Evolutionary conservation across 345 rosid species (phyloP), one percentile per base, ranked within the genome.

Genomic region (Syzygium oleosum): DNA sequence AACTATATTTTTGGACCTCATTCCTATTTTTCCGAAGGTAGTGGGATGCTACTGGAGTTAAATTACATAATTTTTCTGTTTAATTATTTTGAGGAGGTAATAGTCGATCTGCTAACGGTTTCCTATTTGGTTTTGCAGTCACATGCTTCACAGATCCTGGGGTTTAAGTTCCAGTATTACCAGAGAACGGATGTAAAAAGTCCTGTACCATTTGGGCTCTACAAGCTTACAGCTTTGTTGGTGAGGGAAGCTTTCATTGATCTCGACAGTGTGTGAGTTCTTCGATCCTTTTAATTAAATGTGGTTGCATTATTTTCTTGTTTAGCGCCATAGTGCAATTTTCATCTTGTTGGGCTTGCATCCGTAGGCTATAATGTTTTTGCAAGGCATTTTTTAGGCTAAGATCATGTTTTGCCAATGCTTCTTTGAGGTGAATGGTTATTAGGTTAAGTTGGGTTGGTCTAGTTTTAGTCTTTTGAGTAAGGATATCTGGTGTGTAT

Each of bases 71-170:
- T 49, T 59, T 34, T 12, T 80, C 85, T 29, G 78, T 46, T 29
- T 61, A n/a, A 7, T 61, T 29, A 46, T 84, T 84, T 58, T 51
- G 51, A 31, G 29, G 23, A 55, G 78, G 55, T 38, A 38, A 19
- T 73, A 38, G 23, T 38, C 8, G 23, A 73, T 38, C 83, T 73
- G 12, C 27, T 73, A 73, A 38, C 23, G 46, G 83, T 73, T 34
- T 38, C 12, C 27, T 38, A 84, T 87, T 56, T 91, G 86, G 59
- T 88, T 89, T 88, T 94, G 92, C 98, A 98, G 99, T 98, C 98
- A 85, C 99, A 95, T 90, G 99, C 99, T 80, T 96, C 99, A n/a
- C 99, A 98, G 90, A 96, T 98, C 91, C 98, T 98, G 84, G 99
- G 99, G 85, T 98, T 95, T 90, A 98, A 98, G 95, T 97, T 98